Evolutionary conservation across 768 basidiomycete genomes (phyloP).

Genomic region (Phylloporus rhodoxanthus): DNA sequence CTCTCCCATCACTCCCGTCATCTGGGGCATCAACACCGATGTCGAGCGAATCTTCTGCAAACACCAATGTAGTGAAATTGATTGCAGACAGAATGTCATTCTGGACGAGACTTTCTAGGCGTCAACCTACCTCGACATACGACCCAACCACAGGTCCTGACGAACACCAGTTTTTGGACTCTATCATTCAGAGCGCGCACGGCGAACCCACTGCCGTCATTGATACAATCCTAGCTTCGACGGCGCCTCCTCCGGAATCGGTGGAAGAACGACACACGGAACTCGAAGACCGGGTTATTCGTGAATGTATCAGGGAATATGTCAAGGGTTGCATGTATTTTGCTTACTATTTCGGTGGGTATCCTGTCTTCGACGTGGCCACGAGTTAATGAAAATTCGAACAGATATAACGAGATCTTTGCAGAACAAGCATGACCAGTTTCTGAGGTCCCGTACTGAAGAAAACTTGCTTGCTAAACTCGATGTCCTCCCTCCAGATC

Average conservation of each 20-base stretch:
- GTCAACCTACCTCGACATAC: conserved; percentile 26
- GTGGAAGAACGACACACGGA: conserved; percentile 65
- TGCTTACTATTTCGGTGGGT: conserved; percentile 74
- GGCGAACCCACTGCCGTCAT: conserved; percentile 51
- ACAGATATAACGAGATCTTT: conserved; percentile 78
- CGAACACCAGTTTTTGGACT: conserved; percentile 26
- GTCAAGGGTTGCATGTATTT: conserved; percentile 88
- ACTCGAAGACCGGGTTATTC: conserved; percentile 76
- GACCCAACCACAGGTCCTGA: conserved; percentile 9
- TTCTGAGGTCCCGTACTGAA: conserved; percentile 51
- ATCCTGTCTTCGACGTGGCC: neutral
- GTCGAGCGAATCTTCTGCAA: conserved; percentile 39
- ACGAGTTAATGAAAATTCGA: neutral
- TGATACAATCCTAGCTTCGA: conserved; percentile 50
- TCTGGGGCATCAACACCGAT: conserved; percentile 54
- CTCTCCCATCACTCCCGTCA: conserved; percentile 22
- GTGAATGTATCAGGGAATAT: conserved; percentile 72
- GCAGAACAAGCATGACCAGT: conserved; percentile 71
- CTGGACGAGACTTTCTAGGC: conserved; percentile 60
- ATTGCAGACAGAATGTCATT: conserved; percentile 66
- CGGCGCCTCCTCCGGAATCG: conserved; percentile 57
- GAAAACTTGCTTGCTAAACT: conserved; percentile 57
- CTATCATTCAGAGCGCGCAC: conserved; percentile 40
- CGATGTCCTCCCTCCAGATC: conserved; percentile 41
- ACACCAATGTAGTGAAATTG: conserved; percentile 54